Base-by-base conservation (phyloP, 257 asterid genomes). In the Lycium barbarum region DNA sequence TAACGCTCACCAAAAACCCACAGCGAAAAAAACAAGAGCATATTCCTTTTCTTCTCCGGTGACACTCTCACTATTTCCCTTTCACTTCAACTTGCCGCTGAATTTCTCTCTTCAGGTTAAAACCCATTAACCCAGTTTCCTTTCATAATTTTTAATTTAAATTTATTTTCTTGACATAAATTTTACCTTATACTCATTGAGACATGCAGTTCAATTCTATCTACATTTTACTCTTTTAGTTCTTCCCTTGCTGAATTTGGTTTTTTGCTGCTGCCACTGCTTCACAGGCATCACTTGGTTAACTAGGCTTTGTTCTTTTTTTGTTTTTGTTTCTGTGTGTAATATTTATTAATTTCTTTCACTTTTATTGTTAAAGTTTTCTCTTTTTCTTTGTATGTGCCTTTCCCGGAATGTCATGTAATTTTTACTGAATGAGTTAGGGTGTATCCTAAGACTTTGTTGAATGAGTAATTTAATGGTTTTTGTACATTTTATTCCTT, bases 221-320 rank as follows among this genome's bases (percentile, higher is more conserved):
- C n/a, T 74, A 22, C 63, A 76, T 76, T 76, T 51, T 14, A 3
- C 6, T 47, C n/a, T 73, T 1, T 73, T 73, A 73, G 2, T 47
- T 73, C 81, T 73, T 20, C 20, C 7, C 0, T 47, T 73, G 81
- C 81, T 49, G 43, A 73, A 73, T 47, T 73, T 73, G 61, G 81
- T 20, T 74, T 13, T 73, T 20, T 49, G 61, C 0, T 13, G 43
- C n/a, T 49, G 81, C 62, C 38, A 22, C 45, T 22, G 22, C 22
- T 74, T 15, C 81, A 74, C 80, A 73, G 3, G 59, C 45, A 73
- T 49, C 40, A 73, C 47, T 71, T 72, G 38, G 58, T 45, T 45
- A 6, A 49, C 22, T 74, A 9, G 45, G 20, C 18, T 49, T 74
- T 49, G 5, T 20, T 35, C 12, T 11, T 0, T n/a, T 20, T 5